Evolutionary conservation across 306 rosid species (phyloP).

Genomic region (Trichosanthes cucumerina): DNA sequence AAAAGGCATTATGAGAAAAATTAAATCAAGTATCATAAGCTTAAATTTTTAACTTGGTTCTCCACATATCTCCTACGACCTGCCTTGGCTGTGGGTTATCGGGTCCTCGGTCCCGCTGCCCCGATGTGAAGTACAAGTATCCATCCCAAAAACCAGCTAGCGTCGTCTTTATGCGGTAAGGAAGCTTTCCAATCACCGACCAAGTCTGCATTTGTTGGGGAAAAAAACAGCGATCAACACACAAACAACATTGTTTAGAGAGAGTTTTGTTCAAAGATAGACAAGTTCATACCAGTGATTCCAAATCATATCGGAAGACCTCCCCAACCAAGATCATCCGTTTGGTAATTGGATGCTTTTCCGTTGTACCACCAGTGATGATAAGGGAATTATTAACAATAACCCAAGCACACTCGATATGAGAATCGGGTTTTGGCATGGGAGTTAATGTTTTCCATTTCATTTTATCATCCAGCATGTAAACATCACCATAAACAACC

Average conservation of each 20-base stretch:
- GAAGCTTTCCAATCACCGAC: conserved; percentile 95
- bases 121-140: conserved; percentile 81
- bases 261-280: background rate
- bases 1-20: background rate
- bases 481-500: conserved; percentile 81
- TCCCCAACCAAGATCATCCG: conserved; percentile 86
- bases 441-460: conserved; percentile 68
- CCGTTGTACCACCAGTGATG: conserved; percentile 80
- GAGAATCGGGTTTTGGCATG: conserved; percentile 83
- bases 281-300: conserved; percentile 38
- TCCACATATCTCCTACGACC: conserved; percentile 67
- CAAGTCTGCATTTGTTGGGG: conserved; percentile 36
- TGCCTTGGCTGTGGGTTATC: conserved; percentile 75
- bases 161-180: conserved; percentile 73
- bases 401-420: conserved; percentile 74
- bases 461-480: conserved; percentile 73
- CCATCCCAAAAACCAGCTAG: conserved; percentile 74
- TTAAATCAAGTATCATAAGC: background rate
- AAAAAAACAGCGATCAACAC: background rate
- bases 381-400: conserved; percentile 63
- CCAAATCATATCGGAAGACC: conserved; percentile 60
- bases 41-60: conserved; percentile 44
- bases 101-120: conserved; percentile 88
- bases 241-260: background rate
- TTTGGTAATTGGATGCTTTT: conserved; percentile 70